These are phyloP conservation scores for Chalaropsis ovoidea DNA, from an alignment of 2,329 filamentous ascomycete species.

Conservation along the genomic window DNA sequence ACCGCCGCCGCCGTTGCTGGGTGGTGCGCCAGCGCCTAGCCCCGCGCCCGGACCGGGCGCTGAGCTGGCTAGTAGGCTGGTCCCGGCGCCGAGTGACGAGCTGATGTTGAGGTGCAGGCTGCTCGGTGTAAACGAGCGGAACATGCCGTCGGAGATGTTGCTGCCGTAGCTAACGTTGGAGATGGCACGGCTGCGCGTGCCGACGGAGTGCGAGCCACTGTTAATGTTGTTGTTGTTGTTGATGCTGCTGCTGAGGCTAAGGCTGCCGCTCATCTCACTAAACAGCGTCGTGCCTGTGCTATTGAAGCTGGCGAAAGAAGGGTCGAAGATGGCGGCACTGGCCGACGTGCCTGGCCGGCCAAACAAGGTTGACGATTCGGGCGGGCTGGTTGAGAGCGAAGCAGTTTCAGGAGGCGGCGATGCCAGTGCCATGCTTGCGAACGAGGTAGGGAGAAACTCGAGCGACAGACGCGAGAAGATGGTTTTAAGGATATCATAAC, in stretches of 20 bases:
- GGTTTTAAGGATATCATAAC: slow-evolving; percentile 77
- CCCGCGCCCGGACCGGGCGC: neutral
- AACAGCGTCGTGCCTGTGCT: slow-evolving; percentile 70
- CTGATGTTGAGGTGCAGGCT: slow-evolving; percentile 33
- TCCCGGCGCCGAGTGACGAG: slow-evolving; percentile 27
- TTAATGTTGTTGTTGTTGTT: slow-evolving; percentile 79
- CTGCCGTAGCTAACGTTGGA: slow-evolving; percentile 66
- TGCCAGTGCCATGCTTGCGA: slow-evolving; percentile 43
- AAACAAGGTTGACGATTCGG: slow-evolving; percentile 39
- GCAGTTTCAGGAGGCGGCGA: slow-evolving; percentile 43
- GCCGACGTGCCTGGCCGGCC: slow-evolving; percentile 62
- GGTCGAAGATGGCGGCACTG: slow-evolving; percentile 49
- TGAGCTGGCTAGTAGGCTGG: neutral
- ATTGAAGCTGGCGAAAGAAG: slow-evolving; percentile 56
- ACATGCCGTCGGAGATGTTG: slow-evolving; percentile 35
- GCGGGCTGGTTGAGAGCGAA: slow-evolving; percentile 42
- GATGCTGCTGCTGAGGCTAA: slow-evolving; percentile 40
- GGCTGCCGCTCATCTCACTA: slow-evolving; percentile 41
- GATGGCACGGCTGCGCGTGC: slow-evolving; percentile 61
- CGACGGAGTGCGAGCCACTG: slow-evolving; percentile 32
- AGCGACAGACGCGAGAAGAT: slow-evolving; percentile 85
- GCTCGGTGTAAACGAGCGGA: slow-evolving; percentile 45
- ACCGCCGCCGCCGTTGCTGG: neutral
- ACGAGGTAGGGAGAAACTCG: slow-evolving; percentile 55
- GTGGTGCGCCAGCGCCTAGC: slow-evolving; percentile 22